phyloP scores from a whole-genome alignment of 345 rosid species.

The Aethionema arabicum region DNA sequence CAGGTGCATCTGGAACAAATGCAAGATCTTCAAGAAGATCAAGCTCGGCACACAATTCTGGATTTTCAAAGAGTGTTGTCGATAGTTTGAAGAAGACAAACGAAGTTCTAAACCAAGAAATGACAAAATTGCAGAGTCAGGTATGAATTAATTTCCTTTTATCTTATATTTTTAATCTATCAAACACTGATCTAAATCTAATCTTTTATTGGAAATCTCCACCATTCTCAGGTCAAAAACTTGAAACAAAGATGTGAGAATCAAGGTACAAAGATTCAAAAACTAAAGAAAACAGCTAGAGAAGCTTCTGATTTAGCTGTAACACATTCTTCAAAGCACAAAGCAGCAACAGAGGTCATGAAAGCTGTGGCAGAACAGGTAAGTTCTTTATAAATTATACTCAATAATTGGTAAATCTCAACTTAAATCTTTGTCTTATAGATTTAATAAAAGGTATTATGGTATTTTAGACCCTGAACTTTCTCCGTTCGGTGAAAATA shows the following conservation, averaged over 20 bases:
- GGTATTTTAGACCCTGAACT: too few species aligned
- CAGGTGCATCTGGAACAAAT: constrained; percentile 35
- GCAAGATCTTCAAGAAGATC: constrained; percentile 56
- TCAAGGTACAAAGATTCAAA: constrained; percentile 65
- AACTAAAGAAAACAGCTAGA: constrained; percentile 45
- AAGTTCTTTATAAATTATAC: constrained; percentile 9
- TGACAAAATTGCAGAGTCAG: constrained; percentile 67
- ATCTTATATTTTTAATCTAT: background rate
- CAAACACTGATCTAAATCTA: constrained; percentile 2
- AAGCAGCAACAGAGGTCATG: constrained; percentile 55
- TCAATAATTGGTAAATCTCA: too few species aligned
- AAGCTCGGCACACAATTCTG: constrained; percentile 65
- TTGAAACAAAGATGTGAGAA: constrained; percentile 63
- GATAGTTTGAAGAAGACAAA: constrained; percentile 88
- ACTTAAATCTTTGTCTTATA: too few species aligned
- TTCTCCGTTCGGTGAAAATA: too few species aligned
- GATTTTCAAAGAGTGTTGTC: constrained; percentile 67
- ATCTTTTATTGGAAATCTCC: background rate
- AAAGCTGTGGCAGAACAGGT: constrained; percentile 66
- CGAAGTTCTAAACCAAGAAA: constrained; percentile 74
- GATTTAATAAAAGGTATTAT: too few species aligned
- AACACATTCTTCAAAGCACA: constrained; percentile 54
- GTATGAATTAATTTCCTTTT: constrained; percentile 36
- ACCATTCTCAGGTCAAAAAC: constrained; percentile 49
- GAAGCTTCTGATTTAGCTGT: constrained; percentile 51